These are phyloP conservation scores for Vitis riparia DNA, from an alignment of 164 flowering plant species.

Conservation along the genomic window DNA sequence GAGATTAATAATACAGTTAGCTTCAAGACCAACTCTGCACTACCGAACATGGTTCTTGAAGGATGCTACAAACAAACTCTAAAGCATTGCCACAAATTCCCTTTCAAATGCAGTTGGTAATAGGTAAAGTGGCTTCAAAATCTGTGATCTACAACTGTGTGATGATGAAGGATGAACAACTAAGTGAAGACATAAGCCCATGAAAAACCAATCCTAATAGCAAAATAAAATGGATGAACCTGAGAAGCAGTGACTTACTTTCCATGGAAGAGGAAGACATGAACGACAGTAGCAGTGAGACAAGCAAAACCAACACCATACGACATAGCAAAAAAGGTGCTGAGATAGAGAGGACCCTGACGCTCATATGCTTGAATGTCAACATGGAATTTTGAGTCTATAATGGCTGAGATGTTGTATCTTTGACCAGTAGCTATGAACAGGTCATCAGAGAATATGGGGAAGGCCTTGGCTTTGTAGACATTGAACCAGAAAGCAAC, in stretches of 20 bases:
- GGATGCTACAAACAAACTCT: too few species aligned
- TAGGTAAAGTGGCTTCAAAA: too few species aligned
- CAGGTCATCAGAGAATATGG: constrained; percentile 40
- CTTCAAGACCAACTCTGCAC: too few species aligned
- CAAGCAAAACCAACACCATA: constrained; percentile 17
- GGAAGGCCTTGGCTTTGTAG: constrained; percentile 37
- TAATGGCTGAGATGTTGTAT: constrained; percentile 38
- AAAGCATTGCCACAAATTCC: too few species aligned
- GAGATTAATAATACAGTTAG: too few species aligned
- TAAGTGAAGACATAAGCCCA: too few species aligned
- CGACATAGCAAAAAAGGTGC: constrained; percentile 25
- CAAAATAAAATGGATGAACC: neutral
- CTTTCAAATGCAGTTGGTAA: too few species aligned
- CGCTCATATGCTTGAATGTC: constrained; percentile 33
- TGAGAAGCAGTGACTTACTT: constrained; percentile 32
- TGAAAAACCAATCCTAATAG: too few species aligned
- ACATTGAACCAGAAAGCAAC: constrained; percentile 37
- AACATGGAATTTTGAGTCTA: constrained; percentile 32
- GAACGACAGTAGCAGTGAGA: constrained; percentile 61
- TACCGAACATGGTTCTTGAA: too few species aligned
- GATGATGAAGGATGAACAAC: constrained; percentile 10
- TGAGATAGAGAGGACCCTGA: constrained; percentile 34
- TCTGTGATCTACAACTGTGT: too few species aligned
- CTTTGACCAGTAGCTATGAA: constrained; percentile 31
- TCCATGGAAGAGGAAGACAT: constrained; percentile 76